Percentiles rank a stretch among this genome's conserved stretches.
phyloP scores from a whole-genome alignment of 1,284 basidiomycete genomes.

The Ustilago loliicola region DNA sequence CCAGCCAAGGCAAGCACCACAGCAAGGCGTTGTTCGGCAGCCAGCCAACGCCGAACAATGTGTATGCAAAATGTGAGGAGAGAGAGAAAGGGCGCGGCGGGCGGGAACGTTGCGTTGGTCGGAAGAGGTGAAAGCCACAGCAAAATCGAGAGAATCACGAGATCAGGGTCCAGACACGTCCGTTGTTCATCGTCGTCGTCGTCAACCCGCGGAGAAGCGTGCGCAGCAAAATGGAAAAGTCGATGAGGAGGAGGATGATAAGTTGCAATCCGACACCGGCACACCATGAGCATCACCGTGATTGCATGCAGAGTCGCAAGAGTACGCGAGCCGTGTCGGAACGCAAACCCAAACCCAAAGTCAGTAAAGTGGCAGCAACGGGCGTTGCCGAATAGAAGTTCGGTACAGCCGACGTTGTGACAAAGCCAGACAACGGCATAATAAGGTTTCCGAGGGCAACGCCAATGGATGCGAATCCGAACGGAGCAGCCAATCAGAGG shows the following conservation, averaged over 20 bases:
- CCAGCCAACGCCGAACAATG: no score
- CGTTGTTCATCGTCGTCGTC: no score
- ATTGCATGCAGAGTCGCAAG: not conserved
- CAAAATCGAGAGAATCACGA: not conserved
- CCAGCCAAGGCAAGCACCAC: no score
- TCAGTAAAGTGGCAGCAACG: not conserved
- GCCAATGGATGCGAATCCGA: not conserved
- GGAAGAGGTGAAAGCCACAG: conserved; percentile 1
- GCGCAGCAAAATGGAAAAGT: not conserved
- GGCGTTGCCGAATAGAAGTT: not conserved
- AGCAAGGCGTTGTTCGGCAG: no score
- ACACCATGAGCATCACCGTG: not conserved
- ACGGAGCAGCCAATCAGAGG: not conserved
- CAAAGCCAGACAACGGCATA: not conserved
- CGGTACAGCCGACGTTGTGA: conserved; percentile 6
- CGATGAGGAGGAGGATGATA: not conserved
- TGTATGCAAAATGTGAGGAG: no score
- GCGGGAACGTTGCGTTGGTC: not conserved
- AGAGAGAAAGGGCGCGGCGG: no score
- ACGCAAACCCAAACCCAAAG: not conserved
- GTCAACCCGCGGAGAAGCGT: conserved; percentile 10
- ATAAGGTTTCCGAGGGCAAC: not conserved
- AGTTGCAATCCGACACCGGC: not conserved
- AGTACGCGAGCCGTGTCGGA: not conserved
- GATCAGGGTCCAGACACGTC: conserved; percentile 17